Percentiles rank a stretch among this genome's conserved stretches.
Evolutionary conservation across 352 stramenopile species (phyloP).

Genomic region (Phytopythium mirpurense): DNA sequence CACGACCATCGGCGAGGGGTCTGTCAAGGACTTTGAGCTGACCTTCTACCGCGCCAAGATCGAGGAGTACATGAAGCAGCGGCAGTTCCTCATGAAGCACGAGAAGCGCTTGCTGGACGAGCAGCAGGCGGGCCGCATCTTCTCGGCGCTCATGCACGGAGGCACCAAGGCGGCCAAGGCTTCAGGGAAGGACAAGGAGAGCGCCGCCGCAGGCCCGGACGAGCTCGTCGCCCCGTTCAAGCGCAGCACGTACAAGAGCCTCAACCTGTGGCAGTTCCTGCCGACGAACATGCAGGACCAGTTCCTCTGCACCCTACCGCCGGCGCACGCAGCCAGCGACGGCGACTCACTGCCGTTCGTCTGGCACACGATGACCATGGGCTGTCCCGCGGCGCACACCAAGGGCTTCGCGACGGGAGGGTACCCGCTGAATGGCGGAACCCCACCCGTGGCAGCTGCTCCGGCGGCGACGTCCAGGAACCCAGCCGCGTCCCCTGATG

Average conservation of each 20-base stretch:
- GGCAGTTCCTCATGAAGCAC: conserved; percentile 72
- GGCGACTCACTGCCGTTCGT: conserved; percentile 30
- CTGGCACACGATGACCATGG: conserved; percentile 87
- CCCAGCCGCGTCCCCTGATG: conserved; percentile 21
- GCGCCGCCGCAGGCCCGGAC: conserved; percentile 8
- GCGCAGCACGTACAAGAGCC: conserved; percentile 78
- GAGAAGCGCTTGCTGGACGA: conserved; percentile 60
- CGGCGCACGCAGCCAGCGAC: conserved; percentile 12
- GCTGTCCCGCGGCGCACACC: conserved; percentile 69
- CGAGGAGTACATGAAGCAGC: conserved; percentile 72
- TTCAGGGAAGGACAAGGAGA: conserved; percentile 15
- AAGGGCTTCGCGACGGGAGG: conserved; percentile 76
- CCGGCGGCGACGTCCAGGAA: conserved; percentile 1
- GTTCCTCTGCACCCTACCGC: conserved; percentile 58
- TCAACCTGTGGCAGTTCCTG: conserved; percentile 75
- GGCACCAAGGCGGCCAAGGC: conserved; percentile 14
- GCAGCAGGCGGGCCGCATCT: conserved; percentile 41
- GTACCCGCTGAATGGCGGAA: conserved; percentile 26
- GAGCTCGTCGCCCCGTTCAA: conserved; percentile 69
- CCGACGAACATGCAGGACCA: conserved; percentile 86
- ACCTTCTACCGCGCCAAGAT: conserved; percentile 63
- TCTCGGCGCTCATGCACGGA: conserved; percentile 19
- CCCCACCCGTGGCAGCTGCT: conserved; percentile 10
- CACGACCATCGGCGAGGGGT: conserved; percentile 16
- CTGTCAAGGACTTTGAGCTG: conserved; percentile 40